phyloP scores from a whole-genome alignment of 1,284 basidiomycete genomes.

The Cutaneotrichosporon dermatis region DNA sequence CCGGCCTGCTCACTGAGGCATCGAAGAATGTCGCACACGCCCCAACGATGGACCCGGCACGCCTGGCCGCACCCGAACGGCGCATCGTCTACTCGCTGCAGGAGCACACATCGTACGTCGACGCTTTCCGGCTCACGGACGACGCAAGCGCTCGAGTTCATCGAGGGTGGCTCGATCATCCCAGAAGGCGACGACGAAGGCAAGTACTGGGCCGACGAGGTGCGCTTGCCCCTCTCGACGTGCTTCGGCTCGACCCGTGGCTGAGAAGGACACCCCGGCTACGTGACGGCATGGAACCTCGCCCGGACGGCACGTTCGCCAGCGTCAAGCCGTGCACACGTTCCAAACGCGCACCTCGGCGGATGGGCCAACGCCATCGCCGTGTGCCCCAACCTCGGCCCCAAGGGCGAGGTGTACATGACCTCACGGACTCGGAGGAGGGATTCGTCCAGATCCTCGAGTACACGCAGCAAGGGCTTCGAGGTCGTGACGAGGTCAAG shows the following conservation, averaged over 20 bases:
- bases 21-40: conserved; percentile 45
- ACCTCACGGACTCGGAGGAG: conserved; percentile 46
- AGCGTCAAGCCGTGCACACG: conserved; percentile 11
- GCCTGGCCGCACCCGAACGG: conserved; percentile 48
- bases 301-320: conserved; percentile 19
- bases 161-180: conserved; percentile 22
- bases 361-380: conserved; percentile 51
- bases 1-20: conserved; percentile 31
- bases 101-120: conserved; percentile 23
- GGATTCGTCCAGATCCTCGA: conserved; percentile 42
- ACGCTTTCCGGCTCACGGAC: conserved; percentile 18
- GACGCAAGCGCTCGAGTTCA: conserved; percentile 17
- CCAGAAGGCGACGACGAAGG: conserved; percentile 9
- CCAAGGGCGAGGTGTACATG: conserved; percentile 29
- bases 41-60: conserved; percentile 46
- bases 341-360: conserved; percentile 45
- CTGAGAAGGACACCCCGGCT: conserved; percentile 41
- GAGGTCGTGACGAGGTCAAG: conserved; percentile 21
- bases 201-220: conserved; percentile 45
- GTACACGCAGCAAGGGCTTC: conserved; percentile 26
- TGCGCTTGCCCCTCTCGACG: conserved; percentile 36
- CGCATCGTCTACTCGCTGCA: conserved; percentile 44
- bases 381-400: conserved; percentile 32
- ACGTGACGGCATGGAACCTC: conserved; percentile 43
- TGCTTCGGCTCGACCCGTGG: conserved; percentile 48